Conservation (phyloP, 495 filamentous ascomycete genomes). For the Parathielavia hyrcaniae region DNA sequence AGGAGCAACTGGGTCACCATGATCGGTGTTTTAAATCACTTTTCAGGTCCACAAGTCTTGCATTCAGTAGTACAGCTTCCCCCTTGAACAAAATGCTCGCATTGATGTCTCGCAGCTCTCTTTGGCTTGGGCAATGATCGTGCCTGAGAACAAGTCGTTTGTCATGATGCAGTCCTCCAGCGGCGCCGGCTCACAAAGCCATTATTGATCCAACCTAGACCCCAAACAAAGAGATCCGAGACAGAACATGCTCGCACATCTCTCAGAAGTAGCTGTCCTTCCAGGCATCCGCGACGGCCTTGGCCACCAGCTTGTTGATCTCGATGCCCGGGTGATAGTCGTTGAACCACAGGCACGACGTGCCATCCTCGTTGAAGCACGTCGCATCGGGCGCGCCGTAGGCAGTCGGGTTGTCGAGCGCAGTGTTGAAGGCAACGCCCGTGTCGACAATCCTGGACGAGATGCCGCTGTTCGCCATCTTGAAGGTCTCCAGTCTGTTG, state of each 20-base stretch:
- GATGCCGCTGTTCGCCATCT: slow-evolving; percentile 27
- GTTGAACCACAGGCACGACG: slow-evolving; percentile 43
- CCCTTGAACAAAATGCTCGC: too few relatives aligned
- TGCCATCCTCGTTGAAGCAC: slow-evolving; percentile 42
- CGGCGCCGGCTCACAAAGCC: neutral
- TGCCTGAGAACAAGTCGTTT: too few relatives aligned
- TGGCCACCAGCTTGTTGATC: slow-evolving; percentile 35
- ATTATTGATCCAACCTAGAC: neutral
- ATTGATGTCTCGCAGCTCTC: too few relatives aligned
- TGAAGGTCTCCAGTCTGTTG: slow-evolving; percentile 25
- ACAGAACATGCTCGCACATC: neutral
- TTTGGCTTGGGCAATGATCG: too few relatives aligned
- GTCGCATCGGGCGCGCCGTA: slow-evolving; percentile 41
- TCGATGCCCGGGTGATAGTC: slow-evolving; percentile 41
- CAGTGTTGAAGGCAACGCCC: slow-evolving; percentile 33
- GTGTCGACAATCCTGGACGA: slow-evolving; percentile 38
- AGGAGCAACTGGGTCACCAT: neutral
- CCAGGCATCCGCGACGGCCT: slow-evolving; percentile 41
- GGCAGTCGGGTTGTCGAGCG: slow-evolving; percentile 37
- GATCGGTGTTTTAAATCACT: neutral
- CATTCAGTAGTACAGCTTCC: too few relatives aligned
- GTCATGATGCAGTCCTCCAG: too few relatives aligned
- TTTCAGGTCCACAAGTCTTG: too few relatives aligned
- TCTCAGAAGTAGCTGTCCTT: slow-evolving; percentile 28
- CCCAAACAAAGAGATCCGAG: neutral